Evolutionary conservation across 768 basidiomycete genomes (phyloP).

Genomic region (Sarcomyxa edulis): DNA sequence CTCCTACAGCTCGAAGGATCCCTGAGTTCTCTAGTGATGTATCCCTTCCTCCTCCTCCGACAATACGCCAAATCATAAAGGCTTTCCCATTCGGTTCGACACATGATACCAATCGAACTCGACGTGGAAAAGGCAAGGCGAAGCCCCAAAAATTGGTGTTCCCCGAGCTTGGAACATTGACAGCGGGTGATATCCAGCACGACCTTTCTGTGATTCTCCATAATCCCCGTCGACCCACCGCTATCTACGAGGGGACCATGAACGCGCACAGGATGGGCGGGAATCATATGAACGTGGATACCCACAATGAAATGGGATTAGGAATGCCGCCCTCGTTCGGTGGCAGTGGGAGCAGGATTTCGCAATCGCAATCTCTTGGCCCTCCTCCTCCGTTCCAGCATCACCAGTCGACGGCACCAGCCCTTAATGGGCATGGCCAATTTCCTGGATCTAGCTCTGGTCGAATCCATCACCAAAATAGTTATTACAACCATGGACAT

Average conservation of each 20-base stretch:
- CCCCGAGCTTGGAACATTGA: constrained; percentile 43
- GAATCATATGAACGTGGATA: constrained; percentile 4
- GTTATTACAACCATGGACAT: too few relatives aligned
- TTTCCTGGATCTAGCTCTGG: constrained; percentile 6
- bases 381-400: constrained; percentile 11
- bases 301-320: background rate
- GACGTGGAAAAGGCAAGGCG: constrained; percentile 13
- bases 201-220: constrained; percentile 56
- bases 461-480: constrained; percentile 1
- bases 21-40: constrained; percentile 47
- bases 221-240: constrained; percentile 31
- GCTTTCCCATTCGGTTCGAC: constrained; percentile 42
- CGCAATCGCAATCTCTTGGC: too few relatives aligned
- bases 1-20: constrained; percentile 49
- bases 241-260: too few relatives aligned
- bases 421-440: too few relatives aligned
- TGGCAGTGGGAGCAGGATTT: constrained; percentile 9
- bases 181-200: constrained; percentile 39
- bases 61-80: constrained; percentile 63
- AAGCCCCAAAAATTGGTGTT: constrained; percentile 27
- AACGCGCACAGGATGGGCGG: constrained; percentile 4
- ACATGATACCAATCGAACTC: constrained; percentile 12
- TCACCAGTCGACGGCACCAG: constrained; percentile 10
- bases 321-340: constrained; percentile 5
- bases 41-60: constrained; percentile 52